Base-by-base conservation (phyloP, 345 rosid species). In the Odontarrhena argentea region DNA sequence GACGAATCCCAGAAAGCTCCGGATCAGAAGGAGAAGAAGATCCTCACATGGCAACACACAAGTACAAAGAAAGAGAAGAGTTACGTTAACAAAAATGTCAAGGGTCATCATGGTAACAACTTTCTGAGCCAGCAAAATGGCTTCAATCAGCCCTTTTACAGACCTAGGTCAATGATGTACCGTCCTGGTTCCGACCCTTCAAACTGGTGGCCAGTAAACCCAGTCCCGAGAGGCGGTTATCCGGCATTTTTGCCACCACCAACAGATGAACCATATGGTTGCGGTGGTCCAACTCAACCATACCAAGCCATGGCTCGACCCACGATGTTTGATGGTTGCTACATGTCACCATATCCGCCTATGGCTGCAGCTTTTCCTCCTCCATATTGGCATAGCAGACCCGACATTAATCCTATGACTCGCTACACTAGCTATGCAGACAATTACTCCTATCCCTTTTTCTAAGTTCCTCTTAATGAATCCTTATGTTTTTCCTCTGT, bases 391-490 rank as follows among this genome's bases (percentile, higher is more conserved):
- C 66, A 57, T 32, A 10, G 10, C 55, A 75, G 60, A 43, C 60
- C 48, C 6, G 60, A 74, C 36, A n/a, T 48, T 32, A 74, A 74
- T 55, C 78, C 65, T 34, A 55, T 55, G 55, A 40, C 10, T 6
- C 65, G 26, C 6, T 74, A 62, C 74, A 68, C 74, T 62, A 62
- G 10, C 48, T 74, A 68, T 56, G 14, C 48, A 28, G 65, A 74
- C 15, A 74, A 74, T 26, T 74, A 68, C 65, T 13, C 41, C 8
- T 69, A 24, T 54, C n/a, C 12, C 22, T 43, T 51, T 8, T 30
- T 54, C 30, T 73, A 58, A 65, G 30, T 34, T 56, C 9, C 44
- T 56, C 53, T 49, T 50, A 4, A 13, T 36, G 54, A 24, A 6
- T 30, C 47, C 9, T 4, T 13, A 44, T 35, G 41, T 58, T 43